A percentile compares a stretch with the other conserved stretches of the same genome.
Evolutionary conservation across 1,139 yeast species (phyloP).

Genomic region (Protomyces gravidus): DNA sequence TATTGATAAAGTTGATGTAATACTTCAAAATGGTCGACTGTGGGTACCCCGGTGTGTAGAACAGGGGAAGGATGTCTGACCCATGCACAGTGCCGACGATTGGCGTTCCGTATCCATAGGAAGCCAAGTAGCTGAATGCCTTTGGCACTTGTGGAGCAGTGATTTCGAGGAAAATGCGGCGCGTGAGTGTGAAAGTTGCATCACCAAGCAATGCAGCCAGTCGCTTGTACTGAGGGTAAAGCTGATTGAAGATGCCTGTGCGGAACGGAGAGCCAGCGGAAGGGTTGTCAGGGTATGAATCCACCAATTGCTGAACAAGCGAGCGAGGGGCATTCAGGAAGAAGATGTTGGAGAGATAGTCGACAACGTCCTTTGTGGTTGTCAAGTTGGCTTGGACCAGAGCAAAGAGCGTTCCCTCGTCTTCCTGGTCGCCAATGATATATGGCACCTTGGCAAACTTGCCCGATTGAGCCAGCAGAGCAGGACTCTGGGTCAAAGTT

Average conservation of each 20-base stretch:
- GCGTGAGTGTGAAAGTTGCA: neutral
- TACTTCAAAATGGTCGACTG: neutral
- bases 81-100: slow-evolving; percentile 3
- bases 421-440: neutral
- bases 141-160: neutral
- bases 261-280: neutral
- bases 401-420: neutral
- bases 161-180: slow-evolving; percentile 1
- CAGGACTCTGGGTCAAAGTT: neutral
- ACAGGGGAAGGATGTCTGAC: neutral
- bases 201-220: slow-evolving; percentile 2
- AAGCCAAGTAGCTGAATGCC: neutral
- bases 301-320: neutral
- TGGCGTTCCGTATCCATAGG: neutral
- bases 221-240: slow-evolving; percentile 3
- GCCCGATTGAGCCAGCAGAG: neutral
- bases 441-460: neutral
- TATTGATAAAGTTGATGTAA: neutral
- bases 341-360: neutral
- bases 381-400: neutral
- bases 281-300: neutral
- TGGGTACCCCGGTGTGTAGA: neutral
- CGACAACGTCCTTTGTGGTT: neutral
- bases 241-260: neutral
- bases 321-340: neutral